Percentiles rank a stretch among this genome's conserved stretches.
phyloP scores from a whole-genome alignment of 2,329 filamentous ascomycete genomes.

The Hypoxylon sp. region DNA sequence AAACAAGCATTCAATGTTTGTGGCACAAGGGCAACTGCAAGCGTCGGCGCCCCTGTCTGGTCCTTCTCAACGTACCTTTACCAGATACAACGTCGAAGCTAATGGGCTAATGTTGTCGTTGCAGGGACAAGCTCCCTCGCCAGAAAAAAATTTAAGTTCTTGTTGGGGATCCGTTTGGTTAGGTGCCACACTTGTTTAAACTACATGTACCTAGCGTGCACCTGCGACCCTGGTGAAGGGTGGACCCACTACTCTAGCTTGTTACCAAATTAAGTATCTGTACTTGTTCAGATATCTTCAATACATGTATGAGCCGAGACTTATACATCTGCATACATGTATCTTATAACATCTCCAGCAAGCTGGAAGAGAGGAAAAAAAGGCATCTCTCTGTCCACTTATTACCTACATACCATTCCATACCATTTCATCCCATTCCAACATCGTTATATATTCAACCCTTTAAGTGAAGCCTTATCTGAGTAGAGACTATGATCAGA shows the following conservation, averaged over 20 bases:
- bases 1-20: constrained; percentile 17
- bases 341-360: background rate
- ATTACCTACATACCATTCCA: too few relatives aligned
- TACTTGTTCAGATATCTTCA: constrained; percentile 14
- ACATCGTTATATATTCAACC: constrained; percentile 17
- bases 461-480: background rate
- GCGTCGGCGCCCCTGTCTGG: constrained; percentile 25
- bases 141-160: constrained; percentile 54
- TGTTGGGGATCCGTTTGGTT: constrained; percentile 61
- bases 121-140: constrained; percentile 45
- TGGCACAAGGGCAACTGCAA: constrained; percentile 27
- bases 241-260: constrained; percentile 25
- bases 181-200: constrained; percentile 55
- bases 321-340: background rate
- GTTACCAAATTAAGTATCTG: constrained; percentile 15
- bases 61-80: constrained; percentile 37
- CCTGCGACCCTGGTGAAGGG: constrained; percentile 13
- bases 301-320: background rate
- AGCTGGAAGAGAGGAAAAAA: too few relatives aligned
- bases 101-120: constrained; percentile 24
- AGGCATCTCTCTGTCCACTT: background rate
- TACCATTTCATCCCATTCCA: constrained; percentile 2
- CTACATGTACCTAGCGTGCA: constrained; percentile 39
- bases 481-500: background rate
- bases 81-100: constrained; percentile 18